These are phyloP conservation scores for Fusarium falciforme DNA, from an alignment of 2,329 filamentous ascomycete genomes.

Conservation along the genomic window DNA sequence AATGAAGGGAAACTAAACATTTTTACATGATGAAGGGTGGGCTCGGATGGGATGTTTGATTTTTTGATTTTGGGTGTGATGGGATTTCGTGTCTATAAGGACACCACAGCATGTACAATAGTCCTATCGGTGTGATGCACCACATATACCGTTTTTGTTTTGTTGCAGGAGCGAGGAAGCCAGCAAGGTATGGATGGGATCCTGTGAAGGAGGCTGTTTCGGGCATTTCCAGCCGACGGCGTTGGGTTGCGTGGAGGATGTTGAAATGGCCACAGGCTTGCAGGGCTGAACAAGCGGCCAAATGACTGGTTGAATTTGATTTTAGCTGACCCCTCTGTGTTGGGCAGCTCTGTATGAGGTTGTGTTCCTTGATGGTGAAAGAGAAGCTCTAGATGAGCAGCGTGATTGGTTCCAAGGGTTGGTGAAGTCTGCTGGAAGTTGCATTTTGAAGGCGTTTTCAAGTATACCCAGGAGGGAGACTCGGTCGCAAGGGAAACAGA, in stretches of 20 bases:
- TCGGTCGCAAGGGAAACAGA: neutral
- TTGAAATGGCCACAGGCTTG: conserved; percentile 5
- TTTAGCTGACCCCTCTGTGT: conserved; percentile 5
- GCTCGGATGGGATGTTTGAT: conserved; percentile 19
- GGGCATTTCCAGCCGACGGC: conserved; percentile 36
- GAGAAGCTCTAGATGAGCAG: conserved; percentile 10
- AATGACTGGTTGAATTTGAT: conserved; percentile 4
- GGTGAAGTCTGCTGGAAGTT: neutral
- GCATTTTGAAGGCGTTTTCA: neutral
- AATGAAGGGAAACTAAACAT: neutral
- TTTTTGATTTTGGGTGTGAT: conserved; percentile 25
- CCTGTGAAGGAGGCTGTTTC: conserved; percentile 15
- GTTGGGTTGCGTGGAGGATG: conserved; percentile 24
- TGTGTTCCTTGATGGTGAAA: conserved; percentile 1
- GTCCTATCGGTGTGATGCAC: conserved; percentile 12
- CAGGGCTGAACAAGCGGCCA: conserved; percentile 7
- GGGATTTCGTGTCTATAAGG: conserved; percentile 5
- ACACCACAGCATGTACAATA: conserved; percentile 18
- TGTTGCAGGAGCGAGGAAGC: conserved; percentile 13
- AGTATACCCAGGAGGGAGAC: neutral
- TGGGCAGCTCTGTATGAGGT: conserved; percentile 16
- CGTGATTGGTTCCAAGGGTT: neutral
- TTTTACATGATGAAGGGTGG: neutral
- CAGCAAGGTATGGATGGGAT: conserved; percentile 7
- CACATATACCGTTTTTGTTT: conserved; percentile 16